Base-by-base conservation (phyloP, 2,329 filamentous ascomycete genomes). In the Claviceps purpurea region DNA sequence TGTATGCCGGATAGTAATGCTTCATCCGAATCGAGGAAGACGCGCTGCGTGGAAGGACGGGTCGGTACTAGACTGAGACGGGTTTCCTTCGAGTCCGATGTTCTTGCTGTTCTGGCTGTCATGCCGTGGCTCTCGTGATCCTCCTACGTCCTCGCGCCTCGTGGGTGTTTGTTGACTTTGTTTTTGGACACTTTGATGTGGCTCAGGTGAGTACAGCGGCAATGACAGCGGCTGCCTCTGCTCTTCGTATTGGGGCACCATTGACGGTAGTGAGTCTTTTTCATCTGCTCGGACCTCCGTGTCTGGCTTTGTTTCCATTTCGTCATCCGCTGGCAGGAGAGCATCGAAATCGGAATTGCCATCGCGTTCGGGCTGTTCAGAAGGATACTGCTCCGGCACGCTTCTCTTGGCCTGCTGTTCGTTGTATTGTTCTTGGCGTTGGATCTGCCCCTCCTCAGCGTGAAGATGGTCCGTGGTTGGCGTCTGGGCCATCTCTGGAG, bases 21-120 rank as follows among this genome's bases (percentile, higher is more conserved):
- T 8, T 47, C 37, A 78, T 56, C 67, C 67, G 66, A 83, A 78
- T 51, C 72, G 71, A 40, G 80, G 80, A 54, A 84, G 62, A 54
- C 78, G 70, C 39, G 80, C 80, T 4, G 79, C 79, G 22, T 82
- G 68, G 57, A 83, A 83, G 2, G 65, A 65, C 20, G 52, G 20
- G n/a, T 44, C 44, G 13, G 49, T 22, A 26, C 20, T 41, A 40
- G 20, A 37, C n/a, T 26, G 26, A 16, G 39, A 16, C 3, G 24
- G 22, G 14, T 10, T 30, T 6, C 20, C 39, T 30, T 44, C 38
- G 22, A 37, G 44, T 18, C 10, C n/a, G 4, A 26, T 20, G 10
- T 22, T 2, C 22, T 41, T 6, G 22, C 11, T 14, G 4, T 38
- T 38, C 39, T 30, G 16, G 22, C 11, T 5, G 3, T 20, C 20